Evolutionary conservation across 2,329 filamentous ascomycete species (phyloP), one percentile per base, ranked within the genome.

Genomic region (Hypoxylon sp.): DNA sequence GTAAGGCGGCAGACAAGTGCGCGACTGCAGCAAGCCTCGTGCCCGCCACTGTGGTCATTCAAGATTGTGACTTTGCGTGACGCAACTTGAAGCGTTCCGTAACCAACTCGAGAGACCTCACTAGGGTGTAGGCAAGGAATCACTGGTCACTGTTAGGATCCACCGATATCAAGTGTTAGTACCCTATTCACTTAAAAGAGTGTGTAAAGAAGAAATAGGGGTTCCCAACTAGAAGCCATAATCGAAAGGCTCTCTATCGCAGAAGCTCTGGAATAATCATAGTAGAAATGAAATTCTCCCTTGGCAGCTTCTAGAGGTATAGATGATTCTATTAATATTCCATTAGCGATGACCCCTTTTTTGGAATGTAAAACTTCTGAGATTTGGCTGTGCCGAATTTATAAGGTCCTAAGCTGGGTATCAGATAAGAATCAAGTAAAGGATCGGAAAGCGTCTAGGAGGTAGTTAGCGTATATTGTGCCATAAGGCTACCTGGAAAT

Each of bases 1-100:
- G 57, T 61, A 66, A 7, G 51, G 66, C 55, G 55, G 46, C n/a
- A 20, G 48, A 44, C 22, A 42, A 25, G 14, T 46, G 55, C 11
- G 46, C 56, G 48, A 37, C 58, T 61, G 62, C 60, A 66, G 50
- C 46, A 48, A 66, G 63, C 66, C 63, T 69, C 22, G 61, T 56
- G 46, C 35, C 58, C 57, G 44, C 49, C 61, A 55, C 17, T 46
- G 31, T 46, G 50, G 48, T 69, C 55, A 66, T 20, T 35, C 20
- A 33, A 17, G 11, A 48, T 11, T 48, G 25, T 44, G 42, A 20
- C 22, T 30, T 8, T 33, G 35, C 33, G 11, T 20, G 3, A 44
- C 20, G 27, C 17, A 25, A 30, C 5, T 8, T 42, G 33, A 55
- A 51, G 46, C 42, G 42, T 31, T 54, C 20, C 27, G 48, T 40